Base-by-base conservation (phyloP, 1,284 basidiomycete species). In the Tilletia indica region DNA sequence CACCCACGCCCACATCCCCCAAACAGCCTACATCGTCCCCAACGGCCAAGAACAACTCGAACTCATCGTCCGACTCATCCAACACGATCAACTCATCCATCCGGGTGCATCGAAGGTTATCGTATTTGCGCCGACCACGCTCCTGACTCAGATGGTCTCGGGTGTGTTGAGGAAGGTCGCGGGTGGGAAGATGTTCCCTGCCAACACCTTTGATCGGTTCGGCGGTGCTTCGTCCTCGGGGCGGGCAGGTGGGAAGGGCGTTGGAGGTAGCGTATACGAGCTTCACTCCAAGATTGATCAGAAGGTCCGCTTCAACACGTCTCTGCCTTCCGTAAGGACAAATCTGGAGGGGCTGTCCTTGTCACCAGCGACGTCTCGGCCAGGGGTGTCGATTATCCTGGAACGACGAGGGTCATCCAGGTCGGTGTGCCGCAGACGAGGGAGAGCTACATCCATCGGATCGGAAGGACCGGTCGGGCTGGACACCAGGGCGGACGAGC, bases 341-440 rank as follows among this genome's bases (percentile, higher is more conserved):
- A 83, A 31, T 74, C 76, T 19, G 85, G 87, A 0, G 89, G 89
- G 6, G 74, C 76, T 74, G 79, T 82, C 70, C 72, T 84, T 51
- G 88, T 86, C 71, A 86, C 86, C 38, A 84, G 83, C 12, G 86
- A 86, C 75, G 85, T 86, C 42, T 85, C 83, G 31, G 86, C 86
- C 1, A 82, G 86, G 64, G 86, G 86, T 56, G 86, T 86, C 68
- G 86, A 86, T 77, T 86, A 86, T 89, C 19, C 88, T 87, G 90
- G 90, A 34, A 93, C 97, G 31, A 95, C 94, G 0, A 90, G 95
- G 38, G 93, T 98, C 70, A 93, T 99, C 78, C 96, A 98, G 85
- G 86, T 99, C 70, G 93, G 96, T 72, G 87, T 92, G 4, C 94
- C 96, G 0, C 83, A 86, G 6, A 87, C 85, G 4, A 84, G 88